Conservation (phyloP, 345 rosid genomes). For the Excoecaria agallocha region DNA sequence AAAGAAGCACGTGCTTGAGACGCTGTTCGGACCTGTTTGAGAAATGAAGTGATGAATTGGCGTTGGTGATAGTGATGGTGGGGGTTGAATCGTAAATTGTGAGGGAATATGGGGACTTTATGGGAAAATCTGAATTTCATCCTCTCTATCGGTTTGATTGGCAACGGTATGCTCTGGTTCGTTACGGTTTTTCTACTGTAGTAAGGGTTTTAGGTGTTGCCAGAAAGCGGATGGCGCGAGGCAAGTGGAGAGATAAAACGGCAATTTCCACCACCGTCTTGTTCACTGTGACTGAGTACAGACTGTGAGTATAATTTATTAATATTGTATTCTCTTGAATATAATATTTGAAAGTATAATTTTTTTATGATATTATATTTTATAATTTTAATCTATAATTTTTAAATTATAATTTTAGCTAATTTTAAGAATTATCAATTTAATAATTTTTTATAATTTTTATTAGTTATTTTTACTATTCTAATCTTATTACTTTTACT, state of each 20-base stretch:
- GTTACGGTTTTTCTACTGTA: not conserved
- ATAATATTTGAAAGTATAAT: too few species aligned
- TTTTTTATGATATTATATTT: too few species aligned
- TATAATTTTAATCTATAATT: too few species aligned
- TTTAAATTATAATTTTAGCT: too few species aligned
- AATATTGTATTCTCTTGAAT: too few species aligned
- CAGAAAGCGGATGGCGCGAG: not conserved
- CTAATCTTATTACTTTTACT: too few species aligned
- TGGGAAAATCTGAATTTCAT: constrained; percentile 28
- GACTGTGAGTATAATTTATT: too few species aligned
- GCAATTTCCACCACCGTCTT: not conserved
- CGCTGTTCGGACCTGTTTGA: constrained; percentile 42
- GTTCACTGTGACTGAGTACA: too few species aligned
- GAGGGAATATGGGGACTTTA: constrained; percentile 31
- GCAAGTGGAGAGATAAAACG: not conserved
- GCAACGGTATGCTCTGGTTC: not conserved
- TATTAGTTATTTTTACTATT: too few species aligned
- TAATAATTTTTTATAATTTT: too few species aligned
- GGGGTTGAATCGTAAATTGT: constrained; percentile 24
- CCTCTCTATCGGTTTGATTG: not conserved
- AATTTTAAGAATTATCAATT: too few species aligned
- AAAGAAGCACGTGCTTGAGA: constrained; percentile 43
- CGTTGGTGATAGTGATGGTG: constrained; percentile 36
- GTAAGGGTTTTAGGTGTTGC: not conserved
- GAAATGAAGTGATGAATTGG: constrained; percentile 44